These are phyloP conservation scores for Cryptosporidium sp. DNA, from an alignment of 169 alveolate species.

Conservation along the genomic window DNA sequence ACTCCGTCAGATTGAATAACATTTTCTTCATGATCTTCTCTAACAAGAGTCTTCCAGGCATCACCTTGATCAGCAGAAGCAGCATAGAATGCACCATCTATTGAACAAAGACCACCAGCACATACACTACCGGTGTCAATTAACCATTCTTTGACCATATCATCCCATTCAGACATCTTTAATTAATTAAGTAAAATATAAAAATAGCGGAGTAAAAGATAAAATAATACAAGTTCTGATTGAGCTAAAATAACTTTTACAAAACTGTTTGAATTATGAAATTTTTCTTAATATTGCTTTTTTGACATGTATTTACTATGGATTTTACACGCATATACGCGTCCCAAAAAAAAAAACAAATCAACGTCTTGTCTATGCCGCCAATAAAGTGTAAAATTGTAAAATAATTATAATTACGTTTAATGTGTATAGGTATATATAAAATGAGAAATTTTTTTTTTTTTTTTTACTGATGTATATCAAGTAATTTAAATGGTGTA, in stretches of 20 bases:
- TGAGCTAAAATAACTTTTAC: conserved; percentile 1
- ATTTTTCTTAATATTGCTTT: background rate
- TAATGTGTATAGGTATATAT: background rate
- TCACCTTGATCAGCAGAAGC: conserved; percentile 78
- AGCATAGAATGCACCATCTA: conserved; percentile 78
- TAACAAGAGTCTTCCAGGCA: conserved; percentile 76
- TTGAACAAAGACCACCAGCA: conserved; percentile 79
- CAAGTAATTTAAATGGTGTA: background rate
- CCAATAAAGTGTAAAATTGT: background rate
- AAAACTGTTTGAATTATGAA: background rate
- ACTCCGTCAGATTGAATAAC: conserved; percentile 77
- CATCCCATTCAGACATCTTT: conserved; percentile 77
- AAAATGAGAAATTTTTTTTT: no score
- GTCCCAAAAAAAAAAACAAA: background rate
- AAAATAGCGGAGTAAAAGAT: no score
- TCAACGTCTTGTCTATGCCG: conserved; percentile 31
- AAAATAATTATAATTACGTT: background rate
- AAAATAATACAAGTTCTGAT: background rate
- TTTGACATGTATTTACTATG: conserved; percentile 59
- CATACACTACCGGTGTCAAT: conserved; percentile 78
- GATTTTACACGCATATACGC: conserved; percentile 74
- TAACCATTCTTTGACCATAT: conserved; percentile 78
- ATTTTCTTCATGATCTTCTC: conserved; percentile 80
- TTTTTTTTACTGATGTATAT: background rate
- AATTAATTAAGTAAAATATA: background rate